Evolutionary conservation across 192 early-diverging fungal species (phyloP).

Genomic region (Spizellomyces punctatus): DNA sequence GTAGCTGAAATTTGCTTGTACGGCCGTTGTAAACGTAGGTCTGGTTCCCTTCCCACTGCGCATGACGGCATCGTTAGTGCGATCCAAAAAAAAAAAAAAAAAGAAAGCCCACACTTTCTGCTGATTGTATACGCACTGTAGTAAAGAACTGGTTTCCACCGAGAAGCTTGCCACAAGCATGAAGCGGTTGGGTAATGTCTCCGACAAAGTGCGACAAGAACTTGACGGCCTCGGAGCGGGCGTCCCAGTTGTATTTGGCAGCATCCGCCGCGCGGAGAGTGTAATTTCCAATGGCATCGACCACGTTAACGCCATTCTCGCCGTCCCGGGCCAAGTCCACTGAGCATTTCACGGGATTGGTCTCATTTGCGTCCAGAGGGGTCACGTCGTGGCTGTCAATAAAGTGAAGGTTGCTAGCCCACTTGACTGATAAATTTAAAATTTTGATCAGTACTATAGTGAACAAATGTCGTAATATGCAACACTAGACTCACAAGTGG

Average conservation of each 20-base stretch:
- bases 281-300: slow-evolving; percentile 40
- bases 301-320: slow-evolving; percentile 30
- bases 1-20: slow-evolving; percentile 2
- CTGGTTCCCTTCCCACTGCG: slow-evolving; percentile 13
- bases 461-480: not conserved
- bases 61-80: not conserved
- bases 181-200: slow-evolving; percentile 50
- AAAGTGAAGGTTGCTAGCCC: slow-evolving; percentile 19
- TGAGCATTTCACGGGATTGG: slow-evolving; percentile 8
- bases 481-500: not conserved
- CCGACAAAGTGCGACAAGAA: slow-evolving; percentile 50
- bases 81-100: no score
- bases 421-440: slow-evolving; percentile 1
- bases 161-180: slow-evolving; percentile 34
- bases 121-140: not conserved
- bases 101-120: not conserved
- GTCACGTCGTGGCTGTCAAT: slow-evolving; percentile 31
- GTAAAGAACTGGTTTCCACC: slow-evolving; percentile 41
- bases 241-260: not conserved
- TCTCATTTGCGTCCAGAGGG: slow-evolving; percentile 24
- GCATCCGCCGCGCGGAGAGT: slow-evolving; percentile 13
- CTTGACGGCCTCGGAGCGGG: slow-evolving; percentile 30
- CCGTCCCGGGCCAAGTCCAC: slow-evolving; percentile 18
- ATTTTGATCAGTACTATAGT: not conserved
- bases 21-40: slow-evolving; percentile 36